A percentile compares a stretch with the other conserved stretches of the same genome.
Conservation (phyloP, 176 grass and related monocot species). For the Panicum miliaceum region DNA sequence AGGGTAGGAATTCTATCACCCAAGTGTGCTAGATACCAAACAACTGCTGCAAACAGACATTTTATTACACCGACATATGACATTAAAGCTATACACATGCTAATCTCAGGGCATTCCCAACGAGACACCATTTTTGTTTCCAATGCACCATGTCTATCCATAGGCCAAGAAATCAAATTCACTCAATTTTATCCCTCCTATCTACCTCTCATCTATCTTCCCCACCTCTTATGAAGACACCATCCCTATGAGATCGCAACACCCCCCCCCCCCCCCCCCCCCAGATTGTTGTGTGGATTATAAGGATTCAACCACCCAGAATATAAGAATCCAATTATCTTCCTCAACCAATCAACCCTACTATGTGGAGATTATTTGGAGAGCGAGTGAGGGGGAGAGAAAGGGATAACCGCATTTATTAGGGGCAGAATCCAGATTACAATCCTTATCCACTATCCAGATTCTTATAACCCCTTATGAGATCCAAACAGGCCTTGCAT, state of each 20-base stretch:
- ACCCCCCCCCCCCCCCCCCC: too few species aligned
- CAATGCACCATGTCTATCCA: background rate
- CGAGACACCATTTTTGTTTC: background rate
- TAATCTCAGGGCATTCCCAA: background rate
- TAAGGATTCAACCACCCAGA: too few species aligned
- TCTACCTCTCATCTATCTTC: background rate
- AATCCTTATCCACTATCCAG: too few species aligned
- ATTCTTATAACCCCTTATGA: too few species aligned
- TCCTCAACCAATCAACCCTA: too few species aligned
- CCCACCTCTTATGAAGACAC: background rate
- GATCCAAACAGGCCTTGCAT: too few species aligned
- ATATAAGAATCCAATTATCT: too few species aligned
- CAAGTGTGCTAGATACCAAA: conserved; percentile 21
- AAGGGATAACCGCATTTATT: too few species aligned
- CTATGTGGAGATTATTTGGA: too few species aligned
- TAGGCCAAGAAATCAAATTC: background rate
- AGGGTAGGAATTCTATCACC: background rate
- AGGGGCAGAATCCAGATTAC: too few species aligned
- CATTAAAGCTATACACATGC: conserved; percentile 21
- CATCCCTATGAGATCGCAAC: background rate
- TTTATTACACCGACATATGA: conserved; percentile 4
- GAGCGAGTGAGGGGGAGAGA: too few species aligned
- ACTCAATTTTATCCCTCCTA: background rate
- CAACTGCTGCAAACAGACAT: conserved; percentile 7
- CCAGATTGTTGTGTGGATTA: too few species aligned